Conservation (phyloP, 2,329 filamentous ascomycete species). For the Penicillium capsulatum region DNA sequence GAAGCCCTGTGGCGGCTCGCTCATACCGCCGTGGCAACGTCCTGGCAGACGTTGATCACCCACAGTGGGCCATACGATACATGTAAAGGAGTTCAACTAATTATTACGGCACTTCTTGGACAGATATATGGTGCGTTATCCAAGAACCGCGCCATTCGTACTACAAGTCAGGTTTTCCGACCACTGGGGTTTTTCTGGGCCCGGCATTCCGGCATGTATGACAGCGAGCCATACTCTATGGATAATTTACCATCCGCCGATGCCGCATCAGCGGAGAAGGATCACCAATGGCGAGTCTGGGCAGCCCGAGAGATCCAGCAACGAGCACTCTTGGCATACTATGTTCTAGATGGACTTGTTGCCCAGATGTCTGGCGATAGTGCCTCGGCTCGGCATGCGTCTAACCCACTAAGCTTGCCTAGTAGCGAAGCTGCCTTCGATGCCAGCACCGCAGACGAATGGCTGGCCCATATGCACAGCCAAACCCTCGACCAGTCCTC, state of each 20-base stretch:
- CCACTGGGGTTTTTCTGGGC: constrained; percentile 46
- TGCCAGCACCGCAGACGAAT: constrained; percentile 40
- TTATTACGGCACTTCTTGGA: constrained; percentile 42
- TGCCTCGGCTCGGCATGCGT: constrained; percentile 42
- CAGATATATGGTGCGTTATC: constrained; percentile 45
- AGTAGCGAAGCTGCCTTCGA: constrained; percentile 42
- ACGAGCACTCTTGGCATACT: constrained; percentile 43
- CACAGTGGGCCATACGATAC: constrained; percentile 42
- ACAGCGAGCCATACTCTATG: constrained; percentile 33
- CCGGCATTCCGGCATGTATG: constrained; percentile 44
- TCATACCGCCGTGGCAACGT: constrained; percentile 45
- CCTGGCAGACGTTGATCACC: constrained; percentile 45
- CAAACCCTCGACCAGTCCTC: constrained; percentile 32
- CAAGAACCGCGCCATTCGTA: constrained; percentile 42
- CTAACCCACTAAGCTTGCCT: constrained; percentile 41
- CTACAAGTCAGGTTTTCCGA: constrained; percentile 45
- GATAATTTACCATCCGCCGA: constrained; percentile 34
- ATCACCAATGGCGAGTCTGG: constrained; percentile 43
- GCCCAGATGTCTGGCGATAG: constrained; percentile 43
- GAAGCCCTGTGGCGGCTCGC: constrained; percentile 45
- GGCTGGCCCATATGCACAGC: constrained; percentile 36
- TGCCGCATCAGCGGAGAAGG: constrained; percentile 35
- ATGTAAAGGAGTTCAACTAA: constrained; percentile 44
- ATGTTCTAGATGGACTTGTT: constrained; percentile 45
- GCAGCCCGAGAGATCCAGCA: constrained; percentile 44